Conservation (phyloP, 2,329 filamentous ascomycete species). For the Arthroderma uncinatum region DNA sequence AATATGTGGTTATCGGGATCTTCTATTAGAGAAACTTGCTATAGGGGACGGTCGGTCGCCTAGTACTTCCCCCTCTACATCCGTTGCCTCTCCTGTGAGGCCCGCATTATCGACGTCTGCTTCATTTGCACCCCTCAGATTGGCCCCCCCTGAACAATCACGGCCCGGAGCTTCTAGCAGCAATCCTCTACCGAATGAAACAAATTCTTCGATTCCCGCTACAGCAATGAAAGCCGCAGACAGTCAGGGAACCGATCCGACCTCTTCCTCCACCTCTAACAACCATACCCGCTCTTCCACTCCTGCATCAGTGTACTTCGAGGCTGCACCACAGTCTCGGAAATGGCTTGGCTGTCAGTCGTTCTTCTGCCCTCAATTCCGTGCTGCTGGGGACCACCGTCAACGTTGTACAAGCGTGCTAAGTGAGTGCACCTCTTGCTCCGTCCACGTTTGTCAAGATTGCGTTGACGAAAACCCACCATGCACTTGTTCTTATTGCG, state of each 20-base stretch:
- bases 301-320: slow-evolving; percentile 27
- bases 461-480: slow-evolving; percentile 32
- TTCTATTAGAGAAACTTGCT: slow-evolving; percentile 39
- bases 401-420: slow-evolving; percentile 35
- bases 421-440: slow-evolving; percentile 37
- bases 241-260: slow-evolving; percentile 27
- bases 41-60: slow-evolving; percentile 22
- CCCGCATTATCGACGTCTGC: not conserved
- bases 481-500: slow-evolving; percentile 36
- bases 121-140: slow-evolving; percentile 4
- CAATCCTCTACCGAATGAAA: not conserved
- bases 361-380: slow-evolving; percentile 37
- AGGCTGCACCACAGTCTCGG: slow-evolving; percentile 27
- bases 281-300: slow-evolving; percentile 31
- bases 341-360: slow-evolving; percentile 40
- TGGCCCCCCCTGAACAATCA: not conserved
- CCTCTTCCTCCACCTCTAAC: slow-evolving; percentile 32
- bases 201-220: not conserved
- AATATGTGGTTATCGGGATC: slow-evolving; percentile 47
- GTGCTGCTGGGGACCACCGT: slow-evolving; percentile 36
- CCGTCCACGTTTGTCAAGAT: slow-evolving; percentile 37
- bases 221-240: not conserved
- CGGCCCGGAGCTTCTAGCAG: slow-evolving; percentile 1
- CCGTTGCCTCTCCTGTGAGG: slow-evolving; percentile 13
- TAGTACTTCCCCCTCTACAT: slow-evolving; percentile 16